phyloP scores from a whole-genome alignment of 2,329 filamentous ascomycete species.

The Periglandula ipomoeae region DNA sequence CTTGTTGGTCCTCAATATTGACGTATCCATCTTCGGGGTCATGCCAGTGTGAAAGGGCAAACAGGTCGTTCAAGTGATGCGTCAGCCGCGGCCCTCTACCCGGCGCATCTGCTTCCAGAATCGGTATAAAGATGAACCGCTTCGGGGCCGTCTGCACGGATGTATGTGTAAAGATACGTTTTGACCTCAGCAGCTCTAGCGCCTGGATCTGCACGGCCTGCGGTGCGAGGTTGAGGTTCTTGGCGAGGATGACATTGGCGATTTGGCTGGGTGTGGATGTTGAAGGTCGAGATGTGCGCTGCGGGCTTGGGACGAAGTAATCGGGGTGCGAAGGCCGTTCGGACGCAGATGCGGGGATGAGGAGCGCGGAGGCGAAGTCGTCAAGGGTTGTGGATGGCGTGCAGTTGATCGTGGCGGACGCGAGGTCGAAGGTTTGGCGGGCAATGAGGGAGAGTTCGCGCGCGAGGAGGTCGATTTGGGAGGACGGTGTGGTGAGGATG shows the following conservation, averaged over 20 bases:
- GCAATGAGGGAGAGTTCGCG: slow-evolving; percentile 67
- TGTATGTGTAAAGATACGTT: slow-evolving; percentile 66
- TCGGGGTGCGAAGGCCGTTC: slow-evolving; percentile 15
- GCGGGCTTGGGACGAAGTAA: slow-evolving; percentile 20
- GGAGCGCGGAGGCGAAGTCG: slow-evolving; percentile 65
- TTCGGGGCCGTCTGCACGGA: slow-evolving; percentile 66
- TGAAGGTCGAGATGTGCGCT: slow-evolving; percentile 15
- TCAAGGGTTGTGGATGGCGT: slow-evolving; percentile 65
- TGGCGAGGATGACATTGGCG: slow-evolving; percentile 75
- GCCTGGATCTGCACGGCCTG: slow-evolving; percentile 74
- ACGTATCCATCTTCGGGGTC: slow-evolving; percentile 61
- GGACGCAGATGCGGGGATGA: slow-evolving; percentile 28
- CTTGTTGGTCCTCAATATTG: slow-evolving; percentile 57
- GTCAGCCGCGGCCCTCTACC: slow-evolving; percentile 38
- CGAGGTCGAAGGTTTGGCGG: slow-evolving; percentile 62
- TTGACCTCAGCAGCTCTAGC: slow-evolving; percentile 67
- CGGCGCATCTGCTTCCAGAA: slow-evolving; percentile 45
- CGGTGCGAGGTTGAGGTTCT: slow-evolving; percentile 66
- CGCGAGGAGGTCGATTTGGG: slow-evolving; percentile 57
- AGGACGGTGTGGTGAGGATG: slow-evolving; percentile 64
- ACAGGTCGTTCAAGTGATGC: slow-evolving; percentile 64
- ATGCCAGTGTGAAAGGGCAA: slow-evolving; percentile 85
- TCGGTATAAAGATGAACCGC: slow-evolving; percentile 69
- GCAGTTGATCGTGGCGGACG: slow-evolving; percentile 63
- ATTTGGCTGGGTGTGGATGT: slow-evolving; percentile 38